Base-by-base conservation (phyloP, 2,329 filamentous ascomycete genomes). In the Calonectria pseudoreteaudii region DNA sequence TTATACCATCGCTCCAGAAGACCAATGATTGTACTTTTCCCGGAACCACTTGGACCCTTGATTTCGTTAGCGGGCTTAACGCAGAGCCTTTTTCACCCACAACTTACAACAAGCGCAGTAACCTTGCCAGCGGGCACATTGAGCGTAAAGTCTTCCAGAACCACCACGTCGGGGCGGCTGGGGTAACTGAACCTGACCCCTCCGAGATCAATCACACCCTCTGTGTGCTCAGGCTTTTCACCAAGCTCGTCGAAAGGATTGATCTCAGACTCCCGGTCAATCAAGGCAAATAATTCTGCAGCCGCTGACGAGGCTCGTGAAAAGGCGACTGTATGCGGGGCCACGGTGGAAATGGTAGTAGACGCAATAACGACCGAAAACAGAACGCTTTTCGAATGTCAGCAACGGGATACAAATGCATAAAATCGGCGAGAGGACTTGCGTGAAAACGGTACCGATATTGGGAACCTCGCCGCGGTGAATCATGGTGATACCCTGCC, bases 181-280 rank as follows among this genome's bases (percentile, higher is more conserved):
- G 87, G 86, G 74, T 89, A 88, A 1, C 82, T 79, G 68, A 88
- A 87, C 1, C 76, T 81, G 30, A 88, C 76, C 20, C 83, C 80
- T 9, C 84, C 77, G 10, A 88, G 72, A 4, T 84, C 78, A 11
- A 88, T 81, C 0, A 79, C 71, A 1, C 83, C 83, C 1, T 73
- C 44, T 0, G 79, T 82, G 28, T 82, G 78, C 5, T 80, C 72
- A 1, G 73, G 80, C 56, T 74, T 70, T 30, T 80, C 78, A 14
- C 83, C 83, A 9, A 77, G 71, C 11, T 75, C 62, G 31, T 80
- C 74, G 38, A 84, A 82, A 0, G 84, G 80, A 52, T 85, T 78
- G 20, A 86, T 86, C 2, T 79, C 74, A 3, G 85, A 86, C 34
- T 78, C 36, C 5, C 85, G 77, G 60, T 86, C 85, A 31, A 86